Base-by-base conservation (phyloP, 73 alveolate species). In the Durusdinium trenchii region DNA sequence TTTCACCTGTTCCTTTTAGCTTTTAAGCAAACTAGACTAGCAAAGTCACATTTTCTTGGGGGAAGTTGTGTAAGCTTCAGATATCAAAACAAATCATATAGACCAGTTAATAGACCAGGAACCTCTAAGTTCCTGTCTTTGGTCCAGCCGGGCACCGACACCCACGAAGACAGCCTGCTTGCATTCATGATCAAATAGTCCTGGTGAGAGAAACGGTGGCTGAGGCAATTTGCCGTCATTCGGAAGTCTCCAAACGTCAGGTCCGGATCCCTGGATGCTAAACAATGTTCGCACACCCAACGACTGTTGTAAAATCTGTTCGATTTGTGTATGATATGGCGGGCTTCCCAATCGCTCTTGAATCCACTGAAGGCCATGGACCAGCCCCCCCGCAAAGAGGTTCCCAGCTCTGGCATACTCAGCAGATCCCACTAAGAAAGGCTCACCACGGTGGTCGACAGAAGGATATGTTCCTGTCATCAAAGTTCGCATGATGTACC, bases 331-430 rank as follows among this genome's bases (percentile, higher is more conserved):
- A 86, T 35, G 23, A 60, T 7, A 0, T 23, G 64, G 2, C 95
- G 42, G 9, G 95, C 95, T 43, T 86, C 83, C 95, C 95, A 86
- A 46, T 86, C 95, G 1, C 83, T 61, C 26, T 86, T 86, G 83
- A 86, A 86, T 30, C 50, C 95, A 6, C 64, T 18, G 46, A 86
- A 86, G 20, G 95, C 95, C 45, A 57, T 6, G 7, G 18, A 60
- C 83, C 76, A 86, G 47, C 95, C 95, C 0, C 3, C 95, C 95
- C 0, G 82, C 73, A 86, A 86, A 42, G 0, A 5, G 23, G 0
- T 6, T 18, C 45, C 69, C 69, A 12, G 83, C 83, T 0, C 45
- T 0, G 30, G n/a, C 67, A 60, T 40, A 57, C 40, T 86, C 83
- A 3, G 36, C 35, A 6, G 95, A 86, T 5, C 64, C 61, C 1